Percentiles rank a stretch among this genome's conserved stretches.
Evolutionary conservation across 2,329 filamentous ascomycete species (phyloP).

Genomic region (Rutstroemia sp.): DNA sequence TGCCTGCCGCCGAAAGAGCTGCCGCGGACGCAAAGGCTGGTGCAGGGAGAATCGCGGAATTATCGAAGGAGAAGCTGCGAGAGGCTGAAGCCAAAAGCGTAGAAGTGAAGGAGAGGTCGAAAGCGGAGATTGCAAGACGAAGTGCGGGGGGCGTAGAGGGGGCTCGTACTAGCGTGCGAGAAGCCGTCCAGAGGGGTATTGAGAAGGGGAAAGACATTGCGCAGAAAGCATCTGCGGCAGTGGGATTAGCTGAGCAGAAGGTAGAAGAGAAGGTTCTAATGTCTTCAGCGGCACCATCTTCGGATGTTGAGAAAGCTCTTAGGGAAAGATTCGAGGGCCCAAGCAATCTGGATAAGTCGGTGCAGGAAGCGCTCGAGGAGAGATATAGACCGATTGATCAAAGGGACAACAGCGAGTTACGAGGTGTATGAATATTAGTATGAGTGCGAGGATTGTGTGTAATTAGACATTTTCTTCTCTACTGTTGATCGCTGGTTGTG

Average conservation of each 20-base stretch:
- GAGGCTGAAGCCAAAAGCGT: slow-evolving; percentile 19
- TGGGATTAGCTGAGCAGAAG: slow-evolving; percentile 32
- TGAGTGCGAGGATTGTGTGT: not conserved
- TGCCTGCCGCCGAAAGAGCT: slow-evolving; percentile 19
- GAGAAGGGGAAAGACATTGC: slow-evolving; percentile 32
- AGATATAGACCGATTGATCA: slow-evolving; percentile 43
- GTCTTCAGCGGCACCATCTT: slow-evolving; percentile 15
- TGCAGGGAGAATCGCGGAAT: slow-evolving; percentile 16
- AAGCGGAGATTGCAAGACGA: slow-evolving; percentile 18
- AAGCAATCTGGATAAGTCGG: slow-evolving; percentile 37
- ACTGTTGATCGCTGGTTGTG: slow-evolving; percentile 7
- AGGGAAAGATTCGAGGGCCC: slow-evolving; percentile 44
- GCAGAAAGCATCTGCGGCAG: slow-evolving; percentile 34
- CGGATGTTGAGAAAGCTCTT: slow-evolving; percentile 39
- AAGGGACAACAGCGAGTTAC: slow-evolving; percentile 30
- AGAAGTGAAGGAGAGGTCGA: slow-evolving; percentile 20
- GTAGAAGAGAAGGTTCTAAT: slow-evolving; percentile 17
- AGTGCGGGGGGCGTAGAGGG: slow-evolving; percentile 32
- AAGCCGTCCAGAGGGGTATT: slow-evolving; percentile 29
- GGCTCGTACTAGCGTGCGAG: slow-evolving; percentile 32
- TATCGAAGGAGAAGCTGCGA: slow-evolving; percentile 17
- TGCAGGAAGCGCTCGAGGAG: slow-evolving; percentile 46
- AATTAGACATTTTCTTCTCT: slow-evolving; percentile 11
- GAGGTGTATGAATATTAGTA: slow-evolving; percentile 27
- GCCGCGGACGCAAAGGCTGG: slow-evolving; percentile 11